Conservation (phyloP, 2,329 filamentous ascomycete species). For the Didymellaceae sp. region DNA sequence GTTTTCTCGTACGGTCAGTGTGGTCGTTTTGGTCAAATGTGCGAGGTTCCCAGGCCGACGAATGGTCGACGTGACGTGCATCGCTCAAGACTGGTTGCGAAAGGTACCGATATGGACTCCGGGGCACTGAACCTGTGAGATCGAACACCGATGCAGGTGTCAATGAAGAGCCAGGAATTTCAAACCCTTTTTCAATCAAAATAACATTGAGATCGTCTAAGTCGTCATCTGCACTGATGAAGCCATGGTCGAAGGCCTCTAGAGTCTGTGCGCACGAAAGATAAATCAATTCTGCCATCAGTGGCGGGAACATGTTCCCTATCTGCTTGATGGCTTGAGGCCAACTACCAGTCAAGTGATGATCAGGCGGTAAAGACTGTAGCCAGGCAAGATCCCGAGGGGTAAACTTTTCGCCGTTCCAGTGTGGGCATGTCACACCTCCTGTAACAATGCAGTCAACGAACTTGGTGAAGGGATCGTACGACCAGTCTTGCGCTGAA, state of each 20-base stretch:
- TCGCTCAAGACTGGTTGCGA: not conserved
- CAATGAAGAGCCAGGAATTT: constrained; percentile 4
- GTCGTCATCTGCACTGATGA: constrained; percentile 34
- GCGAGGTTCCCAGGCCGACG: not conserved
- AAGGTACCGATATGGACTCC: not conserved
- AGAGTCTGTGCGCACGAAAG: constrained; percentile 13
- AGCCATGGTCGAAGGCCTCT: constrained; percentile 35
- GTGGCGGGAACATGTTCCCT: constrained; percentile 22
- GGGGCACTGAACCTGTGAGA: not conserved
- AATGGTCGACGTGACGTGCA: not conserved
- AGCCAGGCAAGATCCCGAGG: constrained; percentile 23
- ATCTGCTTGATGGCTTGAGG: constrained; percentile 24
- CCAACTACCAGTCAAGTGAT: constrained; percentile 19
- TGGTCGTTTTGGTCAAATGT: no score
- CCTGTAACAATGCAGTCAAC: not conserved
- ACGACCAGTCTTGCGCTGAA: not conserved
- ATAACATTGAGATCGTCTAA: constrained; percentile 23
- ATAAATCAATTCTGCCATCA: constrained; percentile 6
- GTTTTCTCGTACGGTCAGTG: no score
- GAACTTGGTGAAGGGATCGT: not conserved
- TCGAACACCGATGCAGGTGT: not conserved
- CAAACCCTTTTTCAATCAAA: constrained; percentile 12
- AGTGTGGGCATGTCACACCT: not conserved
- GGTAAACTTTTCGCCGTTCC: not conserved
- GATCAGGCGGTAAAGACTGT: constrained; percentile 23